Evolutionary conservation across 176 grass and related monocot genomes (phyloP), one percentile per base, ranked within the genome.

Genomic region (Typha latifolia): DNA sequence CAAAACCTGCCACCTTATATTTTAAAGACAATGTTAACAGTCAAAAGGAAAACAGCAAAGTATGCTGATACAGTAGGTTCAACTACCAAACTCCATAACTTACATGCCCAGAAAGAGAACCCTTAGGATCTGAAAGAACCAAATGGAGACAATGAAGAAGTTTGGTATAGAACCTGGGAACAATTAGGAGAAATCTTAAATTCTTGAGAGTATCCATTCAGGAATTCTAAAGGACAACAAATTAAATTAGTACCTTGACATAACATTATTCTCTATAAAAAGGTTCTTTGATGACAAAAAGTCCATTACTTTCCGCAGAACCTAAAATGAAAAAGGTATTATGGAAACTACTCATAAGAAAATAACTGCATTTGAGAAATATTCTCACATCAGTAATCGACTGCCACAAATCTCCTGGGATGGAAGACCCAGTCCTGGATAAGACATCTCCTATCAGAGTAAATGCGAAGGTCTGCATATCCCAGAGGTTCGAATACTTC

Each of bases 231-330:
- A n/a, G 47, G 47, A 32, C 26, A 81, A 24, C 72, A 19, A 78
- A 71, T 37, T 12, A 48, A 59, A 74, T 14, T 59, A 77, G 62
- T 77, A 96, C 92, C 92, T 89, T 74, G 92, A 96, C 82, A 89
- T 96, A 49, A 80, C 8, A 49, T 69, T 82, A 69, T 69, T 90
- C 70, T 96, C 92, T 77, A 91, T 32, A 29, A 89, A 13, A 76
- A 89, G 74, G 66, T 91, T 96, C 78, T 84, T 91, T 62, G 82
- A 74, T 63, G 78, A 65, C 47, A 96, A 71, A 74, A 86, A 96
- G 66, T 96, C 92, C 88, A 96, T 86, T 56, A 96, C 77, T 69
- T 96, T 96, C 67, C 92, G 84, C 66, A 96, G 80, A 68, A 96
- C 75, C 92, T 96, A 71, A 50, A 69, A 59, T 47, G 57, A 11